These are phyloP conservation scores for Marchantia paleacea DNA, from an alignment of 225 moss, liverwort and hornwort species.

Conservation along the genomic window DNA sequence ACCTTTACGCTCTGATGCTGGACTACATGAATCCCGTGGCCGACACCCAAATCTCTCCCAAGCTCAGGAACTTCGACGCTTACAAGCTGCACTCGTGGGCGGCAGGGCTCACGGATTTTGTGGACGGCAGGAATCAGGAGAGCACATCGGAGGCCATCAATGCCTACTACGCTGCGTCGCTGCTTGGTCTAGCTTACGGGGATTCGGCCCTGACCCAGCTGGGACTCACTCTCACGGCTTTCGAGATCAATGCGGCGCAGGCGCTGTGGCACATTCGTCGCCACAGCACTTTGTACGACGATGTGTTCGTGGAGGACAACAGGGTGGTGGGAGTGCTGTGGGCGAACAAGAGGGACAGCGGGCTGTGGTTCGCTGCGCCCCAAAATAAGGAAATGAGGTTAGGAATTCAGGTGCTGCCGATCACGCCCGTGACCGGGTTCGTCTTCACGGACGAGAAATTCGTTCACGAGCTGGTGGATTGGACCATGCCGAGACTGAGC, in stretches of 20 bases:
- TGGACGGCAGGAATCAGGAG: conserved; percentile 76
- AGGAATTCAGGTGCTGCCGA: conserved; percentile 66
- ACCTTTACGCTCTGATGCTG: conserved; percentile 56
- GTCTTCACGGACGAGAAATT: conserved; percentile 47
- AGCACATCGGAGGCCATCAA: conserved; percentile 69
- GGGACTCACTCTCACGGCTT: conserved; percentile 55
- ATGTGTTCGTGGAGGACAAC: conserved; percentile 53
- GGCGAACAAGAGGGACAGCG: conserved; percentile 74
- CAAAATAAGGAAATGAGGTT: conserved; percentile 30
- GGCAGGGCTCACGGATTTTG: conserved; percentile 64
- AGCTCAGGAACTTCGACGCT: conserved; percentile 63
- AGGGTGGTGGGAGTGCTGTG: conserved; percentile 65
- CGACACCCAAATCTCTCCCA: conserved; percentile 35
- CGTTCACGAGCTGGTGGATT: conserved; percentile 62
- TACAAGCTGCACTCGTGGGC: conserved; percentile 75
- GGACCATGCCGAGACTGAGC: conserved; percentile 48
- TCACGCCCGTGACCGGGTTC: conserved; percentile 57
- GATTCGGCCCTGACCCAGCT: conserved; percentile 52
- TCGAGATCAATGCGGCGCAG: conserved; percentile 58
- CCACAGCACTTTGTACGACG: conserved; percentile 52
- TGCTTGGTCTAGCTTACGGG: conserved; percentile 54
- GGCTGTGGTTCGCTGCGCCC: conserved; percentile 60
- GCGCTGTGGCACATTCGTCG: conserved; percentile 61
- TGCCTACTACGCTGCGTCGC: conserved; percentile 68
- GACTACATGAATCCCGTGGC: conserved; percentile 62